phyloP scores from a whole-genome alignment of 2,329 filamentous ascomycete species.

The Helotiales sp. region DNA sequence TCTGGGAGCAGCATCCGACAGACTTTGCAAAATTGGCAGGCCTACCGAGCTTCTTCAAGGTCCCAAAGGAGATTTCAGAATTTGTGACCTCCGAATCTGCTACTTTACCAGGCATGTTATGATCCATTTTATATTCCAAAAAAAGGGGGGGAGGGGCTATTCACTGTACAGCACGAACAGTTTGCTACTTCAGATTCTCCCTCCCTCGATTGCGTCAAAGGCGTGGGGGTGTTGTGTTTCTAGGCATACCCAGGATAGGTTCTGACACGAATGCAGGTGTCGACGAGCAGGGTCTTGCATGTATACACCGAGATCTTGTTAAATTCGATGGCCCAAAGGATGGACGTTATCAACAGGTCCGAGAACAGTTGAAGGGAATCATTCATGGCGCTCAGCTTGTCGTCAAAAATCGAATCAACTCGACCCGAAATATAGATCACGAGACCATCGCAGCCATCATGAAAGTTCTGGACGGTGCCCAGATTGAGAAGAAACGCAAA shows the following conservation, averaged over 20 bases:
- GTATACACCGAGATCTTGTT: not conserved
- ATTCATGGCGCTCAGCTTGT: conserved; percentile 3
- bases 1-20: not conserved
- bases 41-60: not conserved
- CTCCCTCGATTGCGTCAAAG: no score
- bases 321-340: not conserved
- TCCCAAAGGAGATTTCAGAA: not conserved
- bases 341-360: not conserved
- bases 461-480: not conserved
- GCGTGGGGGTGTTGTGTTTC: no score
- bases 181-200: no score
- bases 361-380: conserved; percentile 2
- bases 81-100: not conserved
- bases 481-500: conserved; percentile 6
- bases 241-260: no score
- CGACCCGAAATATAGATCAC: conserved; percentile 1
- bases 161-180: no score
- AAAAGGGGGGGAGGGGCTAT: no score
- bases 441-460: not conserved
- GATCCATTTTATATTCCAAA: no score
- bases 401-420: conserved; percentile 4
- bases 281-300: not conserved
- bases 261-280: no score
- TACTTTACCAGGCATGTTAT: not conserved
- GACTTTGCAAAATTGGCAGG: not conserved